These are phyloP conservation scores for Helotiales sp. DNA, from an alignment of 2,329 filamentous ascomycete genomes.

Conservation along the genomic window DNA sequence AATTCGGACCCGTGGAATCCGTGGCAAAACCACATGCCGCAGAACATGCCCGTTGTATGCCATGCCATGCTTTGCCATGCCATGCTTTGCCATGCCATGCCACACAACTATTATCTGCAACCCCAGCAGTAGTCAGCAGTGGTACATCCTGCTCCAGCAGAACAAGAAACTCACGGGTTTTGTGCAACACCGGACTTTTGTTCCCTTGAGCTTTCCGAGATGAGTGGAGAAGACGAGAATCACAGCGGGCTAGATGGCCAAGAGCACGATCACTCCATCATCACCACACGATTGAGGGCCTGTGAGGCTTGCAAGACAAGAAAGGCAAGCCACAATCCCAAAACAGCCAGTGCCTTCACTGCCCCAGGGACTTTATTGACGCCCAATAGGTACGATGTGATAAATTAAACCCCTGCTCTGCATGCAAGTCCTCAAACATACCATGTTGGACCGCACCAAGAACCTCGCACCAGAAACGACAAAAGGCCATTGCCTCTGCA, in stretches of 20 bases:
- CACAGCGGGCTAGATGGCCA: background rate
- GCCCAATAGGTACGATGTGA: slow-evolving; percentile 19
- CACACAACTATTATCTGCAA: too few species aligned
- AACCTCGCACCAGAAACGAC: slow-evolving; percentile 12
- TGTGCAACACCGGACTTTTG: background rate
- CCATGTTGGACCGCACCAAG: slow-evolving; percentile 20
- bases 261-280: slow-evolving; percentile 15
- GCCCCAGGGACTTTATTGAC: background rate
- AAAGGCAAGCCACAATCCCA: slow-evolving; percentile 10
- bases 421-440: slow-evolving; percentile 20
- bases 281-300: slow-evolving; percentile 19
- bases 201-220: background rate
- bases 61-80: too few species aligned
- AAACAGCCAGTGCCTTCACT: background rate
- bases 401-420: slow-evolving; percentile 23
- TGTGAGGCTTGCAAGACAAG: slow-evolving; percentile 24
- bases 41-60: background rate
- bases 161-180: background rate
- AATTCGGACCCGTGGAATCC: slow-evolving; percentile 9
- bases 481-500: slow-evolving; percentile 5
- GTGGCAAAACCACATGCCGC: slow-evolving; percentile 1
- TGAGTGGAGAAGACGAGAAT: slow-evolving; percentile 19
- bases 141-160: background rate
- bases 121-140: too few species aligned
- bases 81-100: too few species aligned